Evolutionary conservation across 2,329 filamentous ascomycete genomes (phyloP).

Genomic region (Bertia moriformis): DNA sequence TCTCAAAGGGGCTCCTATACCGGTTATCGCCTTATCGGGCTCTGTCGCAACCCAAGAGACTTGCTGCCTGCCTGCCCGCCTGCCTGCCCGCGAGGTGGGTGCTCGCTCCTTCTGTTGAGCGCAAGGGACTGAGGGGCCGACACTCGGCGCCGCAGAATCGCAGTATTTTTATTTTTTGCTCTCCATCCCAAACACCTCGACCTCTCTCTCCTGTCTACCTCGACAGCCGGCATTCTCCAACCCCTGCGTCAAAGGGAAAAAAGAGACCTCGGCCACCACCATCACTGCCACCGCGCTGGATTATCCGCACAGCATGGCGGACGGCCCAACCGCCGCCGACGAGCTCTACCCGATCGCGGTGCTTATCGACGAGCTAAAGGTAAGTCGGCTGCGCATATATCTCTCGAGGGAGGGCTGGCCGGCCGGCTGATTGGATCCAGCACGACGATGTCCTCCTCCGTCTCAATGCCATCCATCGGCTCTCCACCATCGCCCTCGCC

Average conservation of each 20-base stretch:
- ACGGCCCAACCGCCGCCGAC: constrained; percentile 80
- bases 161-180: constrained; percentile 7
- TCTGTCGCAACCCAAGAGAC: constrained; percentile 10
- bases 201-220: too few species aligned
- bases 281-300: too few species aligned
- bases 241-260: neutral
- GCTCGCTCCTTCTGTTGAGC: too few species aligned
- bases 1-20: too few species aligned
- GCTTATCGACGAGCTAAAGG: constrained; percentile 98
- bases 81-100: too few species aligned
- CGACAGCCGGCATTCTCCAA: neutral
- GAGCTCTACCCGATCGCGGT: constrained; percentile 99
- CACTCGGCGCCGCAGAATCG: constrained; percentile 8
- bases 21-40: neutral
- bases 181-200: neutral
- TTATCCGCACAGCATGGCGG: constrained; percentile 49
- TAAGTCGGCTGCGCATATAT: constrained; percentile 26
- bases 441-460: constrained; percentile 97
- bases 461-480: constrained; percentile 93
- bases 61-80: constrained; percentile 19
- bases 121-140: too few species aligned
- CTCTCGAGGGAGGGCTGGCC: neutral
- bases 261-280: too few species aligned
- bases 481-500: constrained; percentile 94
- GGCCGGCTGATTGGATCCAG: constrained; percentile 28